Evolutionary conservation across 164 flowering plant species (phyloP), one percentile per base, ranked within the genome.

Genomic region (Nelumbo lutea): DNA sequence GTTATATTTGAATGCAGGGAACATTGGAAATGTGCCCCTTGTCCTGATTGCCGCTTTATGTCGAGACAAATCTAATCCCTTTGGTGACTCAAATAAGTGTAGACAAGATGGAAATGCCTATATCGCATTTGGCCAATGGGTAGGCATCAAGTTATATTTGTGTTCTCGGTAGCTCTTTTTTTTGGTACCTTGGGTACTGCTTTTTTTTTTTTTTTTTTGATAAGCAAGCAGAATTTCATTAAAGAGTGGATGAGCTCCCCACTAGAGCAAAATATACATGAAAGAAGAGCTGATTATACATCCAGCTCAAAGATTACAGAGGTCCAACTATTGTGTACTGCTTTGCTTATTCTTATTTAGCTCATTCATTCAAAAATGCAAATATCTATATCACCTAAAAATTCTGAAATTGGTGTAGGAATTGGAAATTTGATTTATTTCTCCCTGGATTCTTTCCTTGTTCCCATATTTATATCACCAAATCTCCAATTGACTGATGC

Each of bases 91-190:
- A 11, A 83, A 79, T 0, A 84, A 76, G 76, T 95, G 99, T 74
- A 82, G 81, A 69, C 79, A 82, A 78, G 86, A 90, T 78, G 98
- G 98, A 48, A 92, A 84, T 81, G 99, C 99, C 1, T 95, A 95
- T 68, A 92, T 92, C 59, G 87, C 99, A 61, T 95, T 90, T 76
- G 99, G 99, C 66, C 98, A 95, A 75, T 95, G 99, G 99, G 99
- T 92, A 81, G 44, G 89, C 71, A 58, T 64, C 60, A 42, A 27
- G 5, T 27, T 6, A 13, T 68, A 58, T 42, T 43, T 42, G 8
- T 66, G 43, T n/a, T 2, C 42, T 27, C 9, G 2, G 6, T 41
- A 53, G 27, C 9, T 43, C 40, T 6, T 53, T 42, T 3, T 4
- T 48, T 59, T 61, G 47, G n/a, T 46, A 42, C 55, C n/a, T 27